Conservation (phyloP, 441 rosid species). For the Aquilaria agallochum region DNA sequence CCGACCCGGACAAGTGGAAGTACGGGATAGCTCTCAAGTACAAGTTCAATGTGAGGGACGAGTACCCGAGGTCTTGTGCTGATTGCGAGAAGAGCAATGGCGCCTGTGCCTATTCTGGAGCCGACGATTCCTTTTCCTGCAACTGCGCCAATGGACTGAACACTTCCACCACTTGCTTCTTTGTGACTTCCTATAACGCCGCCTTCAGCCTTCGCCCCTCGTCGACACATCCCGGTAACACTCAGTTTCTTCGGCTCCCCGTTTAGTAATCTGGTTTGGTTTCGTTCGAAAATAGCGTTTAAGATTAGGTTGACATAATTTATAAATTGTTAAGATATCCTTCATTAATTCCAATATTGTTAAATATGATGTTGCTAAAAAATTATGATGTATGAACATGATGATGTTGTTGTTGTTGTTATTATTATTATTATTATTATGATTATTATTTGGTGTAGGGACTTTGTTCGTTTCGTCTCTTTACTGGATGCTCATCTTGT, state of each 20-base stretch:
- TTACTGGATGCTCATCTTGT: constrained; percentile 31
- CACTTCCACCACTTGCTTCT: constrained; percentile 66
- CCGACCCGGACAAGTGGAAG: constrained; percentile 83
- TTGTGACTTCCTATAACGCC: constrained; percentile 38
- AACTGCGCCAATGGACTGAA: constrained; percentile 71
- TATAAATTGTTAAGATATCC: background rate
- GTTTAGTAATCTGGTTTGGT: background rate
- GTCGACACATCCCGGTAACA: constrained; percentile 26
- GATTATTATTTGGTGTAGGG: constrained; percentile 29
- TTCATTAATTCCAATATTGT: background rate
- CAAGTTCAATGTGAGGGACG: constrained; percentile 73
- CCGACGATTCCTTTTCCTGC: constrained; percentile 53
- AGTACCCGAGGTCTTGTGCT: constrained; percentile 61
- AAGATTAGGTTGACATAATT: background rate
- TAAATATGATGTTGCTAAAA: background rate
- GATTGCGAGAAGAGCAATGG: constrained; percentile 79
- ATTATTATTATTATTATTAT: constrained; percentile 1
- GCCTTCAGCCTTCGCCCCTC: constrained; percentile 32
- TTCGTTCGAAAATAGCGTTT: background rate
- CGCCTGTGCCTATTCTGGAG: constrained; percentile 65
- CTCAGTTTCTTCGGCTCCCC: constrained; percentile 11
- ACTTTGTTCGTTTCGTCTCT: constrained; percentile 26
- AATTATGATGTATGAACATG: background rate
- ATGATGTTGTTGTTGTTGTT: background rate
- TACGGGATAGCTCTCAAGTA: constrained; percentile 80